Evolutionary conservation across 2,329 filamentous ascomycete genomes (phyloP), one percentile per base, ranked within the genome.

Genomic region (Talaromyces sp.): DNA sequence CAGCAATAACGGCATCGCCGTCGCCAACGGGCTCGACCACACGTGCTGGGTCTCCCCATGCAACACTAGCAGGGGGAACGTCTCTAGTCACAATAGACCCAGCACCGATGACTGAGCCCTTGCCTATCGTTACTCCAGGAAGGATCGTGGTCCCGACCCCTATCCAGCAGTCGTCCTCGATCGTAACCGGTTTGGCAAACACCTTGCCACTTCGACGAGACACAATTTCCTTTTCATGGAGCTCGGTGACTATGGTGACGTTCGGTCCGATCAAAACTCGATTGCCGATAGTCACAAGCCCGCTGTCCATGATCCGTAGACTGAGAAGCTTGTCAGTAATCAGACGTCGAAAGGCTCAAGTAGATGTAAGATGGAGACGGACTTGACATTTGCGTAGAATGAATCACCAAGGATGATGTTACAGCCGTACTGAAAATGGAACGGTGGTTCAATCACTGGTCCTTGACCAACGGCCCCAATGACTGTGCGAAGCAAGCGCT

Each of bases 341-440:
- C 9, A 2, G 25, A 47, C 35, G 3, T 31, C 17, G 13, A 15
- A 15, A 8, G 3, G 9, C 10, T 3, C 2, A 11, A 11, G 17
- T 22, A 22, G n/a, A 56, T 11, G 10, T 25, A 3, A 37, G 25
- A 58, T 25, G 13, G 11, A 63, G 22, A 67, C 66, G 15, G 10
- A 69, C 67, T 69, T 69, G 56, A 67, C 66, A 39, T 69, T 71
- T 39, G 85, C 81, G 69, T 88, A 90, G 72, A 89, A 87, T 10
- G 80, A 76, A 56, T 85, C 78, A 10, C 88, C 87, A 0, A 89
- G 76, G 6, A 76, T 79, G 65, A 89, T 84, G 70, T 89, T 90
- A 74, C 84, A 87, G 3, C 87, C 88, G 67, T 90, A 90, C 71
- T 90, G 87, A 41, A 89, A 80, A 61, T 79, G 79, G 63, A 90